Evolutionary conservation across 2,329 filamentous ascomycete species (phyloP).

Genomic region (Trichoderma afroharzianum): DNA sequence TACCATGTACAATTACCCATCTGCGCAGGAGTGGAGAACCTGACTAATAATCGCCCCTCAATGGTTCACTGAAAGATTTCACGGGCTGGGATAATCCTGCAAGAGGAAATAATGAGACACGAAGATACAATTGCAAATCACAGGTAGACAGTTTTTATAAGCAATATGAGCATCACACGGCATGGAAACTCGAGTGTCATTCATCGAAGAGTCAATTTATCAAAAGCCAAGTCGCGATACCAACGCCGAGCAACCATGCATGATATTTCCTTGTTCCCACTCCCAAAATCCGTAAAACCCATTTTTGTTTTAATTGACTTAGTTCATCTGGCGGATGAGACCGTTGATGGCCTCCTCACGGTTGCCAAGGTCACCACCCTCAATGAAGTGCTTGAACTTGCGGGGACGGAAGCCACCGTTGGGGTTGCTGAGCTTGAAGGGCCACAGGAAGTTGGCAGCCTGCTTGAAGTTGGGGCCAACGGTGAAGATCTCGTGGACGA

Average conservation of each 20-base stretch:
- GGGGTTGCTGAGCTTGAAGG: conserved; percentile 99
- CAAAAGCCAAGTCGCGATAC: conserved; percentile 35
- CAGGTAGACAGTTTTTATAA: background rate
- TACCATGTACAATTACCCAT: background rate
- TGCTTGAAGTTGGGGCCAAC: conserved; percentile 99
- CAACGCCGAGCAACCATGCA: conserved; percentile 42
- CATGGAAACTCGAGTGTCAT: conserved; percentile 39
- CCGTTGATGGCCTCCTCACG: conserved; percentile 97
- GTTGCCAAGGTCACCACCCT: conserved; percentile 98
- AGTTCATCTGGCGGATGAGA: conserved; percentile 99
- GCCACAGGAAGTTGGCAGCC: conserved; percentile 98
- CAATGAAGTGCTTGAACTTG: conserved; percentile 99
- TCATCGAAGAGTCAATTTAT: conserved; percentile 41
- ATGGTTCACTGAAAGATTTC: background rate
- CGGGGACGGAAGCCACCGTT: conserved; percentile 91
- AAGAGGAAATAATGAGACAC: background rate
- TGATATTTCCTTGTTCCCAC: conserved; percentile 29
- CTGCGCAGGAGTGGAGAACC: background rate
- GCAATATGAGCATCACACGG: conserved; percentile 11
- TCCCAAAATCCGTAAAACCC: conserved; percentile 27
- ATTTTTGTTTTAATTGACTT: conserved; percentile 33
- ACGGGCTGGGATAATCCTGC: background rate
- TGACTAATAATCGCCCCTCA: background rate
- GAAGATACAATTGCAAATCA: background rate
- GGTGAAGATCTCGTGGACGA: conserved; percentile 98